Percentiles rank a stretch among this genome's conserved stretches.
These are phyloP conservation scores for Plasmodium adleri DNA, from an alignment of 169 alveolate species.

Conservation along the genomic window DNA sequence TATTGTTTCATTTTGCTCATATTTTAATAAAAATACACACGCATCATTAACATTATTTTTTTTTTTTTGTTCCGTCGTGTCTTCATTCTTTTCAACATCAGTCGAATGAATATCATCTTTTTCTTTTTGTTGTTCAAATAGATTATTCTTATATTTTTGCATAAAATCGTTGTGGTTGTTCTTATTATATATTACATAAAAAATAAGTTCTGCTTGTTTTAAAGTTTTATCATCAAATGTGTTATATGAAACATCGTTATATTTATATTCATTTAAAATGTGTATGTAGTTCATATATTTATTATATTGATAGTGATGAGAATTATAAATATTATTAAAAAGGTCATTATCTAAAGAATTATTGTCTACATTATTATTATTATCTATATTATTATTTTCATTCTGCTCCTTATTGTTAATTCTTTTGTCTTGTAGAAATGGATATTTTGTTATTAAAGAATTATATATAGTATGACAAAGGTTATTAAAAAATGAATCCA, in stretches of 20 bases:
- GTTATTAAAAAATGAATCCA: constrained; percentile 18
- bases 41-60: too few species aligned
- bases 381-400: too few species aligned
- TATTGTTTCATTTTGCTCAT: too few species aligned
- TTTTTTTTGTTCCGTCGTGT: too few species aligned
- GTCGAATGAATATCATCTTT: background rate
- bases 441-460: constrained; percentile 17
- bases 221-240: background rate
- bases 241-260: background rate
- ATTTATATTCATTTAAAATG: constrained; percentile 6
- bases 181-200: constrained; percentile 16
- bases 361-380: too few species aligned
- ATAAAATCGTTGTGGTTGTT: background rate
- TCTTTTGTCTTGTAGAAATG: constrained; percentile 9
- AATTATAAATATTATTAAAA: too few species aligned
- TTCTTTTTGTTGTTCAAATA: background rate
- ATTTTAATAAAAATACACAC: too few species aligned
- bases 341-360: too few species aligned
- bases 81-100: background rate
- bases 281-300: constrained; percentile 1
- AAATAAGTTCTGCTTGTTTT: background rate
- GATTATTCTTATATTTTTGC: background rate
- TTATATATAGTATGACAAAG: constrained; percentile 13
- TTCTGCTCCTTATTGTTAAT: background rate
- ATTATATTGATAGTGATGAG: too few species aligned